Evolutionary conservation across 345 rosid genomes (phyloP).

Genomic region (Euphorbia peplus): DNA sequence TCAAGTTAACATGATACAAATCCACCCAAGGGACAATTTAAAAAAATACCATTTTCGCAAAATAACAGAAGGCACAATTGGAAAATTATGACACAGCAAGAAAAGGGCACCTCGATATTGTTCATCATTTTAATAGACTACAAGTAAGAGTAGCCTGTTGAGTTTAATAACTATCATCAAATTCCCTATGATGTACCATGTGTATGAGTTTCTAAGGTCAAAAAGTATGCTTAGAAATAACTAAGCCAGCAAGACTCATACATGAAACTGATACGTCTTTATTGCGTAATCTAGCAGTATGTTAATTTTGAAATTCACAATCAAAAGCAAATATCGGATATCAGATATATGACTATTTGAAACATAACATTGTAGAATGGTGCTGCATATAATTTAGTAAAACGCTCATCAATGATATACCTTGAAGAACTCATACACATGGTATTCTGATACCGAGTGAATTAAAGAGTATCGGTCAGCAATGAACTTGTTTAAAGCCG

Average conservation of each 20-base stretch:
- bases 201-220: not conserved
- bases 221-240: not conserved
- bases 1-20: not conserved
- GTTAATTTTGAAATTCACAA: not conserved
- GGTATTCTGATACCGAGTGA: conserved; percentile 84
- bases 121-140: not conserved
- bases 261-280: not conserved
- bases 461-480: conserved; percentile 71
- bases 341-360: not conserved
- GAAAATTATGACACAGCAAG: not conserved
- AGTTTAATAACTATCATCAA: not conserved
- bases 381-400: not conserved
- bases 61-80: not conserved
- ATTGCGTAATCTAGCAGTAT: not conserved
- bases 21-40: not conserved
- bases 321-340: not conserved
- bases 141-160: not conserved
- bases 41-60: not conserved
- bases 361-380: not conserved
- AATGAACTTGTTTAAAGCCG: conserved; percentile 89
- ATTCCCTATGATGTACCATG: no score
- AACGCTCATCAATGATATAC: conserved; percentile 33
- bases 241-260: not conserved
- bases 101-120: not conserved
- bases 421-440: conserved; percentile 96